Evolutionary conservation across 2,329 filamentous ascomycete genomes (phyloP), one percentile per base, ranked within the genome.

Genomic region (Bipolaris bicolor): DNA sequence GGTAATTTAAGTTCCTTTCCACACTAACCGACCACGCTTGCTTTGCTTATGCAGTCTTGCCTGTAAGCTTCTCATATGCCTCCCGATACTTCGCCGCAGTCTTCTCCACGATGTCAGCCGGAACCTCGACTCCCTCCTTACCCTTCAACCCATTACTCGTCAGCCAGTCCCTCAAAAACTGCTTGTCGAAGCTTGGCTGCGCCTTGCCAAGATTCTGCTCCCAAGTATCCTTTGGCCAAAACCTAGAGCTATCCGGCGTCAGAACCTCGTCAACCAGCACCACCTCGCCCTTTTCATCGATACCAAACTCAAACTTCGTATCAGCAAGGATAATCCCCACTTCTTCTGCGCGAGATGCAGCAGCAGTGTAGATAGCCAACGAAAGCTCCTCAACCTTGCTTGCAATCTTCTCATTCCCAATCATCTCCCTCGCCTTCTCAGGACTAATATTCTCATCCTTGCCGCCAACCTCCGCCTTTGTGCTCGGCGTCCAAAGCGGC

Each of bases 381-480:
- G 86, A 84, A 13, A 91, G 81, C 61, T 84, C 79, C 74, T 90
- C 87, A 60, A 94, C 86, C 60, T 81, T 83, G 22, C 79, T 78
- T 5, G 89, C 90, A 67, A 90, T 85, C 45, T 82, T 80, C 47
- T 84, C 81, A 52, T 90, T 88, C 6, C 91, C 83, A 65, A 92
- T 85, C 34, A 73, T 49, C 67, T 82, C 78, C 49, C 77, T 78
- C 6, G 85, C 86, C 78, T 63, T 51, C 49, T 87, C 87, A 0
- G 88, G 89, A 55, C 86, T 85, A 66, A 97, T 96, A 79, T 97
- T 97, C 78, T 94, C 90, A 75, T 97, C 88, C 73, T 95, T 88
- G 64, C 87, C 80, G 24, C 92, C 92, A 31, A 84, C 80, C 68
- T 90, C 88, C 1, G 92, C 92, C 81, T 97, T 97, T 11, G 92